Percentiles rank a stretch among this genome's conserved stretches.
Conservation (phyloP, 1,139 yeast species). For the Yamadazyma friedrichii region DNA sequence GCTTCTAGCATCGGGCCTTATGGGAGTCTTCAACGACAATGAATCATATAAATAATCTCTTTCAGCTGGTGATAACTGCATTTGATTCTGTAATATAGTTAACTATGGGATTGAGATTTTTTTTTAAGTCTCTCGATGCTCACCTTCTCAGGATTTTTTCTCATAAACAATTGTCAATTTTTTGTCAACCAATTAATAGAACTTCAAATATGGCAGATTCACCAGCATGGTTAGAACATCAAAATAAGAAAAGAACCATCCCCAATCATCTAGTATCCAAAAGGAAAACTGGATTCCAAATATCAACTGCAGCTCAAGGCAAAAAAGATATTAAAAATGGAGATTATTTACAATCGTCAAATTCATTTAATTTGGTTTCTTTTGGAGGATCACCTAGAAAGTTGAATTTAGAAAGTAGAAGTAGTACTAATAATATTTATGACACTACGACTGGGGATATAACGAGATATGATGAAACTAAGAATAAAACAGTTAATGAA, state of each 20-base stretch:
- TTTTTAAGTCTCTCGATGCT: too few relatives aligned
- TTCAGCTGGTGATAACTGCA: constrained; percentile 85
- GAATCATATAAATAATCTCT: constrained; percentile 78
- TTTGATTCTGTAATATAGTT: constrained; percentile 16
- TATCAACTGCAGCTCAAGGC: constrained; percentile 23
- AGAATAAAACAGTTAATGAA: constrained; percentile 28
- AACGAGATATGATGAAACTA: constrained; percentile 30
- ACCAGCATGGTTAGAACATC: constrained; percentile 42
- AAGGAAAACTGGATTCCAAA: constrained; percentile 43
- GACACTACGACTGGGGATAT: constrained; percentile 26
- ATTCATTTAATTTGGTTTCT: constrained; percentile 38
- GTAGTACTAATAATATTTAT: constrained; percentile 16
- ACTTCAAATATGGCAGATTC: neutral
- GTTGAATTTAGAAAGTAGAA: constrained; percentile 18
- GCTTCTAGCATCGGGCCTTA: constrained; percentile 81
- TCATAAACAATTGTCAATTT: neutral
- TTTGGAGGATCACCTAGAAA: constrained; percentile 37
- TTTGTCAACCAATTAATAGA: neutral
- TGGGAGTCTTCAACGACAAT: constrained; percentile 56
- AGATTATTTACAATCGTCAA: constrained; percentile 14
- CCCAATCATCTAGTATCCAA: constrained; percentile 55
- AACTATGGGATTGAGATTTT: too few relatives aligned
- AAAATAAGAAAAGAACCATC: constrained; percentile 52
- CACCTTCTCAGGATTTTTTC: neutral
- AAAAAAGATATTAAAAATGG: constrained; percentile 16